Percentiles rank a stretch among this genome's conserved stretches.
These are phyloP conservation scores for Arabidopsis arenosa DNA, from an alignment of 345 rosid species.

Conservation along the genomic window DNA sequence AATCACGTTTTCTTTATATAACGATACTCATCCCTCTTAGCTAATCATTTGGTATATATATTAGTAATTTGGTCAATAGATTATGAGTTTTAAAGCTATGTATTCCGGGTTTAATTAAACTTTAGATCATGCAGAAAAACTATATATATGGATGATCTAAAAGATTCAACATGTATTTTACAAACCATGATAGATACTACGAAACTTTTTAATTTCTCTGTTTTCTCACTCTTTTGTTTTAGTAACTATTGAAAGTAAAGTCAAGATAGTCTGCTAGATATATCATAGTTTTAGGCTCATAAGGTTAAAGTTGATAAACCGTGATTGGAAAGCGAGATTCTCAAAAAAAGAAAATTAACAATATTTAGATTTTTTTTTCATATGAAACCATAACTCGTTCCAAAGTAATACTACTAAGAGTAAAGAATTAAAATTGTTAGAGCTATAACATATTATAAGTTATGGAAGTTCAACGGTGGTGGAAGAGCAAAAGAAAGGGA, in stretches of 20 bases:
- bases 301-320: background rate
- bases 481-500: slow-evolving; percentile 33
- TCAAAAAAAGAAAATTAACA: background rate
- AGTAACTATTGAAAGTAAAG: background rate
- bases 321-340: background rate
- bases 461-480: slow-evolving; percentile 16
- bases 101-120: no score
- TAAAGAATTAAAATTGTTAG: background rate
- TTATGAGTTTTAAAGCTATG: background rate
- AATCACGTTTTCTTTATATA: slow-evolving; percentile 1
- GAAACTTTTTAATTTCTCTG: background rate
- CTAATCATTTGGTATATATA: slow-evolving; percentile 3
- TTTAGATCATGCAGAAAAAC: background rate
- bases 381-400: background rate
- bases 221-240: background rate
- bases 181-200: background rate
- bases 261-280: background rate
- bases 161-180: background rate
- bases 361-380: background rate
- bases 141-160: background rate
- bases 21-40: background rate
- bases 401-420: background rate
- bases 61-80: background rate
- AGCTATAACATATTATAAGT: slow-evolving; percentile 10
- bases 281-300: background rate